Conservation (phyloP, 352 stramenopile genomes). For the Pythium volutum region DNA sequence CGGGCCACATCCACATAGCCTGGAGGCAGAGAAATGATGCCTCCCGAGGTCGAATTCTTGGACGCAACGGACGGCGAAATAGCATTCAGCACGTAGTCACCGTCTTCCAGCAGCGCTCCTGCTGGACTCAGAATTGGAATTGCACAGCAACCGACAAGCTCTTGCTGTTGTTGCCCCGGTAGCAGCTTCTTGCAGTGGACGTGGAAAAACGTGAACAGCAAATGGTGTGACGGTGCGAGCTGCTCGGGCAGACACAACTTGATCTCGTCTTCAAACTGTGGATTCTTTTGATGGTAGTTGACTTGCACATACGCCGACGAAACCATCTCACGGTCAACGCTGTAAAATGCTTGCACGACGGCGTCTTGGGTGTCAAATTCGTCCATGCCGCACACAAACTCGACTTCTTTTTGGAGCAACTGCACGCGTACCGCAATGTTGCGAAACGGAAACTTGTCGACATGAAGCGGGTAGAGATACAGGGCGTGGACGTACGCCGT, state of each 20-base stretch:
- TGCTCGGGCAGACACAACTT: constrained; percentile 62
- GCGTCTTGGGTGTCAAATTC: constrained; percentile 29
- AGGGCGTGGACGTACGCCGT: constrained; percentile 54
- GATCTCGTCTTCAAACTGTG: constrained; percentile 72
- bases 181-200: constrained; percentile 81
- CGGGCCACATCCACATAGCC: constrained; percentile 42
- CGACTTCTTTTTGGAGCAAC: constrained; percentile 46
- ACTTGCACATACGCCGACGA: constrained; percentile 43
- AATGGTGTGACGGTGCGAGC: constrained; percentile 45
- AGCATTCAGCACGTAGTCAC: constrained; percentile 39
- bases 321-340: constrained; percentile 25
- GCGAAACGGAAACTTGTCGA: constrained; percentile 66
- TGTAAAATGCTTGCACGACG: constrained; percentile 41
- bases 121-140: constrained; percentile 48
- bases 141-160: constrained; percentile 55
- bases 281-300: constrained; percentile 78
- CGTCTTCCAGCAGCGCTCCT: constrained; percentile 51
- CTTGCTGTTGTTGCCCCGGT: constrained; percentile 52
- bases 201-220: constrained; percentile 78
- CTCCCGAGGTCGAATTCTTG: constrained; percentile 27
- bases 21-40: constrained; percentile 31
- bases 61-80: constrained; percentile 21
- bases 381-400: constrained; percentile 41
- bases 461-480: constrained; percentile 62
- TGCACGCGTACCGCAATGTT: constrained; percentile 70